Conservation (phyloP, 257 asterid genomes). For the Nemophila menziesii region DNA sequence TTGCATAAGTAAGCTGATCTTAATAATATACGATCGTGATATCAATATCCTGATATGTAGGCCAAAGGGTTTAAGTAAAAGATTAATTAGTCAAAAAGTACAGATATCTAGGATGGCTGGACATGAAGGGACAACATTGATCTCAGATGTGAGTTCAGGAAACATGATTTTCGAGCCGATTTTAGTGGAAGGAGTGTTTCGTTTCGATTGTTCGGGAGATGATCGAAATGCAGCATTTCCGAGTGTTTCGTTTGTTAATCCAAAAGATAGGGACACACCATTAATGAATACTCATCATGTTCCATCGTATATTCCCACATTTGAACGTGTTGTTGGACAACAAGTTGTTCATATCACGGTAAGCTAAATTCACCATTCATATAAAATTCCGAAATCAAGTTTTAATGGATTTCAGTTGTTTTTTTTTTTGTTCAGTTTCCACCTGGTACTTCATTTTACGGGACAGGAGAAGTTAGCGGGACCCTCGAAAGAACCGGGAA, state of each 20-base stretch:
- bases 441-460: too few species aligned
- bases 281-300: constrained; percentile 20
- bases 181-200: constrained; percentile 78
- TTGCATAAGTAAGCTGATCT: neutral
- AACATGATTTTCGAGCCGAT: constrained; percentile 76
- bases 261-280: constrained; percentile 62
- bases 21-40: constrained; percentile 8
- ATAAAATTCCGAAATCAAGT: neutral
- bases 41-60: constrained; percentile 21
- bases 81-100: too few species aligned
- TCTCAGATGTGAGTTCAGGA: constrained; percentile 15
- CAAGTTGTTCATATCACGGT: constrained; percentile 73
- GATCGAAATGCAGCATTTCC: constrained; percentile 71
- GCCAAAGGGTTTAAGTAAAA: constrained; percentile 19
- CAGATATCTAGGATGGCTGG: too few species aligned
- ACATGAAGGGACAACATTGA: too few species aligned
- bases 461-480: too few species aligned
- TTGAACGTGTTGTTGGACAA: constrained; percentile 51
- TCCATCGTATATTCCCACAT: constrained; percentile 59
- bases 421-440: constrained; percentile 35
- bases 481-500: too few species aligned
- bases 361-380: neutral
- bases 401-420: constrained; percentile 39
- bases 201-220: constrained; percentile 81
- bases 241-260: constrained; percentile 55